These are phyloP conservation scores for Withania somnifera DNA, from an alignment of 305 asterid genomes.

Conservation along the genomic window DNA sequence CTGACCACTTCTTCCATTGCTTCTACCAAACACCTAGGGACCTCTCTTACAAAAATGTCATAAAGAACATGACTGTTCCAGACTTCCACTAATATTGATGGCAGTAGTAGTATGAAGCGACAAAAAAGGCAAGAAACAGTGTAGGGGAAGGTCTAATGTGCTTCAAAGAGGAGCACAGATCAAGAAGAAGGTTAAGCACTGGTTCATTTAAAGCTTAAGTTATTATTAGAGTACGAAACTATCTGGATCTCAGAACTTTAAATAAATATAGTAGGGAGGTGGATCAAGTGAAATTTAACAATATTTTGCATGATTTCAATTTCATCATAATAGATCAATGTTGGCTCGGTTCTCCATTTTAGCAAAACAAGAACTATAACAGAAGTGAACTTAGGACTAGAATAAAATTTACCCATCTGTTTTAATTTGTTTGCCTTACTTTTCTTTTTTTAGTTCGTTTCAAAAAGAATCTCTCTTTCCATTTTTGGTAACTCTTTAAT, in stretches of 20 bases:
- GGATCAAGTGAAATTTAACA: background rate
- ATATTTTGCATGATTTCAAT: background rate
- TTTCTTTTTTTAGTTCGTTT: too few relatives aligned
- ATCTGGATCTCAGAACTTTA: background rate
- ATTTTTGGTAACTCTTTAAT: too few relatives aligned
- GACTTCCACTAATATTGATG: background rate
- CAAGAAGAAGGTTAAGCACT: background rate
- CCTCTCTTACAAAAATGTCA: background rate
- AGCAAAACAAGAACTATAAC: background rate
- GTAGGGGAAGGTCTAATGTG: background rate
- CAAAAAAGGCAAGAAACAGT: background rate
- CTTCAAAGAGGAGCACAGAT: background rate
- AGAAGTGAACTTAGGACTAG: background rate
- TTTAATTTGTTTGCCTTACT: too few relatives aligned
- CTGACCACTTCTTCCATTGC: background rate
- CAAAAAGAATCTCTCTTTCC: too few relatives aligned
- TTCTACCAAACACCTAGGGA: background rate
- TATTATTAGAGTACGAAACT: background rate
- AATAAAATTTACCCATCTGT: too few relatives aligned
- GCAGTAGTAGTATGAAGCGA: background rate
- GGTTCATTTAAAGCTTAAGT: background rate
- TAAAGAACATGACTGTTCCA: background rate
- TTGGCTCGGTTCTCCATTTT: background rate
- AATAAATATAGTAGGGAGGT: background rate
- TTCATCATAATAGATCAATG: background rate